A percentile compares a stretch with the other conserved stretches of the same genome.
Conservation (phyloP, 164 flowering plant genomes). For the Taxillus chinensis region DNA sequence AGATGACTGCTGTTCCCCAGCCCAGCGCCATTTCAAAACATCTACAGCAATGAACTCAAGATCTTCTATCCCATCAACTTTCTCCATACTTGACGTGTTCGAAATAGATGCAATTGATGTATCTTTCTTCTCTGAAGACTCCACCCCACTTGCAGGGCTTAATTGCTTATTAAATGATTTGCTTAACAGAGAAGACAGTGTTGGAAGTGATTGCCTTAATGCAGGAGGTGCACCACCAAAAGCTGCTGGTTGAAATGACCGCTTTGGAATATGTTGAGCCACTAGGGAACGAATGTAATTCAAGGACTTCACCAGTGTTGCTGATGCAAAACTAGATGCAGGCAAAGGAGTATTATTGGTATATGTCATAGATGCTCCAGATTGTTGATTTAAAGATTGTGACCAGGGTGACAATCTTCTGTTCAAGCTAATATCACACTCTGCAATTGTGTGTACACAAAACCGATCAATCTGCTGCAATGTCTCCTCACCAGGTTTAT, state of each 20-base stretch:
- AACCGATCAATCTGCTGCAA: slow-evolving; percentile 75
- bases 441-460: slow-evolving; percentile 67
- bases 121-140: slow-evolving; percentile 62
- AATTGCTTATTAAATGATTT: slow-evolving; percentile 78
- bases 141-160: slow-evolving; percentile 45
- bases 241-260: slow-evolving; percentile 72
- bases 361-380: slow-evolving; percentile 32
- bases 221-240: slow-evolving; percentile 70
- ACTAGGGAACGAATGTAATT: slow-evolving; percentile 84
- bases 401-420: slow-evolving; percentile 51
- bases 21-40: slow-evolving; percentile 86
- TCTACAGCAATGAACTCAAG: slow-evolving; percentile 52
- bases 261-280: slow-evolving; percentile 63
- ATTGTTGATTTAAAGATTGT: slow-evolving; percentile 43
- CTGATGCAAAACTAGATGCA: slow-evolving; percentile 72
- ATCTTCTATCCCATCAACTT: slow-evolving; percentile 40
- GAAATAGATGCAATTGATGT: slow-evolving; percentile 32
- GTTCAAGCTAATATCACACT: slow-evolving; percentile 50
- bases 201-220: slow-evolving; percentile 68
- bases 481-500: slow-evolving; percentile 85
- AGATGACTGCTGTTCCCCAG: slow-evolving; percentile 41
- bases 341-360: slow-evolving; percentile 46
- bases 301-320: slow-evolving; percentile 69
- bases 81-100: slow-evolving; percentile 37
- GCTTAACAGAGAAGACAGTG: slow-evolving; percentile 79